Evolutionary conservation across 2,329 filamentous ascomycete genomes (phyloP), one percentile per base, ranked within the genome.

Genomic region (Calonectria pauciramosa): DNA sequence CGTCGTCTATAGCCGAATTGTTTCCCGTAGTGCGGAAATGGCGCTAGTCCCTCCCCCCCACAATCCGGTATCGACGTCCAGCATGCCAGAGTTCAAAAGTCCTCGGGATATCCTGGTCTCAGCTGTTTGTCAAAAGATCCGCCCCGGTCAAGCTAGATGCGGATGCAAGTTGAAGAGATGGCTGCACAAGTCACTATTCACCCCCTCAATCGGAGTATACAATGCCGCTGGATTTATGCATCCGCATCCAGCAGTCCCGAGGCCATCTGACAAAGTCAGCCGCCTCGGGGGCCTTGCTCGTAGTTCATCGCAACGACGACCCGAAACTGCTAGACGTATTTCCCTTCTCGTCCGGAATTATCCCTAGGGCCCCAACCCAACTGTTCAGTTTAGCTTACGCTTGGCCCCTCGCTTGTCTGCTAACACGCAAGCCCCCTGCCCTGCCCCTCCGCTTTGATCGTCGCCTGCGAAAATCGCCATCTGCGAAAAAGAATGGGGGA

Each of bases 401-500:
- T 59, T 64, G 63, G 68, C 63, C 51, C 28, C 66, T 54, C 59
- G 54, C 34, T 41, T 36, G 60, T 51, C 69, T 38, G 36, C 54
- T 36, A 44, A 28, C 1, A 11, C n/a, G 13, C 44, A 6, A 4
- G 38, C 34, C 67, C 71, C 67, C 66, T 64, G 65, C 36, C 49
- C 49, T 60, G 36, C 51, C 47, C 67, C 59, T 73, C 71, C 54
- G 56, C 65, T 69, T 60, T 65, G 72, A 76, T 76, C 75, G 75
- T 30, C 70, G 51, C 64, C 70, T 34, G 52, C 34, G 60, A 75
- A 63, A 70, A 76, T 72, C 72, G 54, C 75, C 69, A 75, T 75
- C 72, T 74, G 18, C 32, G 56, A 36, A 65, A 23, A 68, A 74
- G 65, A 59, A 60, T 67, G 52, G 75, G 44, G 51, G 51, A 60